These are phyloP conservation scores for Daldinia sp. DNA, from an alignment of 2,329 filamentous ascomycete species.

Conservation along the genomic window DNA sequence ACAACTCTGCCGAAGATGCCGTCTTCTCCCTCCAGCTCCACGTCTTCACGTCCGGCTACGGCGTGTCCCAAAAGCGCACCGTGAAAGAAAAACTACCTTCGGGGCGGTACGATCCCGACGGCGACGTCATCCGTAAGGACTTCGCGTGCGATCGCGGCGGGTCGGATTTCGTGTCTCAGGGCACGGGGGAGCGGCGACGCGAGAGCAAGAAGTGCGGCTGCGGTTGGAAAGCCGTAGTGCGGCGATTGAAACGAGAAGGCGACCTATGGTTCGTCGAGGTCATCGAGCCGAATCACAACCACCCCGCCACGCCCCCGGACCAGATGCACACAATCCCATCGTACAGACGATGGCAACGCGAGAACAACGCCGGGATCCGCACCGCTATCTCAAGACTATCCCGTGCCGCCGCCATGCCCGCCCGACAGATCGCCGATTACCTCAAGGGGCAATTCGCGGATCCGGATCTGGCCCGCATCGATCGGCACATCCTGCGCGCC, in stretches of 20 bases:
- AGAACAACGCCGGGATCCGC: slow-evolving; percentile 44
- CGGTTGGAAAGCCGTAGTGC: slow-evolving; percentile 42
- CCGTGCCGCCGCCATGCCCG: slow-evolving; percentile 42
- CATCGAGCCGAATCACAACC: slow-evolving; percentile 41
- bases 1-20: slow-evolving; percentile 42
- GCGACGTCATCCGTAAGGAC: slow-evolving; percentile 44
- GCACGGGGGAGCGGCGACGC: slow-evolving; percentile 43
- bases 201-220: slow-evolving; percentile 44
- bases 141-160: slow-evolving; percentile 45
- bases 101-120: slow-evolving; percentile 44
- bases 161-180: slow-evolving; percentile 44
- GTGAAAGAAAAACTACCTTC: slow-evolving; percentile 46
- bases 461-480: slow-evolving; percentile 41
- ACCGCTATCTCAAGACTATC: slow-evolving; percentile 39
- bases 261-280: slow-evolving; percentile 45
- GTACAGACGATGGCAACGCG: slow-evolving; percentile 45
- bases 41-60: slow-evolving; percentile 45
- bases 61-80: slow-evolving; percentile 46
- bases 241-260: slow-evolving; percentile 43
- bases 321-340: slow-evolving; percentile 45
- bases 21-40: slow-evolving; percentile 44
- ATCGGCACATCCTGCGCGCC: slow-evolving; percentile 43
- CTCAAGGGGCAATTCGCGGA: slow-evolving; percentile 40
- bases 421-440: slow-evolving; percentile 41
- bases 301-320: slow-evolving; percentile 41